Base-by-base conservation (phyloP, 768 basidiomycete genomes). In the Lentinula guzmanii region DNA sequence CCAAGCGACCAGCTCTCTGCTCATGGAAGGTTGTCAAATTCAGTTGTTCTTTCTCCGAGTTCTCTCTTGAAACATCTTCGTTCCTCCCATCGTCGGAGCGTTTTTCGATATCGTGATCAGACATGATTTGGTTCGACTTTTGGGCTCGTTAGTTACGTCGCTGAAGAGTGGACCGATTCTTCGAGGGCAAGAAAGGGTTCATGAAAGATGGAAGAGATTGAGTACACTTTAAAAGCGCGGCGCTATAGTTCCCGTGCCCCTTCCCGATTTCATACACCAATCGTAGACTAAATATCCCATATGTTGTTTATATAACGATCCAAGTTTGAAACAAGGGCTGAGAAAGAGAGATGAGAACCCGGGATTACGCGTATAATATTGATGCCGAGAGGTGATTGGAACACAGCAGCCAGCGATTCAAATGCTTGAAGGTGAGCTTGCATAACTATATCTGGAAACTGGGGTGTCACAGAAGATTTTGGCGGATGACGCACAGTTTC, bases 1-100 rank as follows among this genome's bases (percentile, higher is more conserved):
- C 82, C 45, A 87, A 71, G 18, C 86, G 76, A 9, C 86, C 86
- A 0, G 83, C 84, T 62, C 75, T 73, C 10, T 76, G 69, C 63
- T 87, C 85, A 42, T 63, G 62, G 28, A 51, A 63, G 4, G 62
- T 58, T 13, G 35, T 28, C 10, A 63, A 42, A 24, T 63, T 58
- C 31, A 59, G 39, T 4, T 54, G 80, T 10, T 42, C 55, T 42
- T 41, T 41, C 11, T 56, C 24, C 2, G 24, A 24, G 7, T 24
- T 21, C 21, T 43, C 55, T 9, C 39, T 56, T 10, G 55, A 56
- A 3, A 35, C 39, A 24, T 33, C 16, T 10, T 43, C 55, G 24
- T 41, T 39, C 16, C 37, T 56, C 7, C 5, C 15, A 8, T 52
- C 51, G 24, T 35, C n/a, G 16, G 55, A 56, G 16, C n/a, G 55